Percentiles rank a stretch among this genome's conserved stretches.
These are phyloP conservation scores for Fusarium sterilihyphosum DNA, from an alignment of 2,329 filamentous ascomycete genomes.

Conservation along the genomic window DNA sequence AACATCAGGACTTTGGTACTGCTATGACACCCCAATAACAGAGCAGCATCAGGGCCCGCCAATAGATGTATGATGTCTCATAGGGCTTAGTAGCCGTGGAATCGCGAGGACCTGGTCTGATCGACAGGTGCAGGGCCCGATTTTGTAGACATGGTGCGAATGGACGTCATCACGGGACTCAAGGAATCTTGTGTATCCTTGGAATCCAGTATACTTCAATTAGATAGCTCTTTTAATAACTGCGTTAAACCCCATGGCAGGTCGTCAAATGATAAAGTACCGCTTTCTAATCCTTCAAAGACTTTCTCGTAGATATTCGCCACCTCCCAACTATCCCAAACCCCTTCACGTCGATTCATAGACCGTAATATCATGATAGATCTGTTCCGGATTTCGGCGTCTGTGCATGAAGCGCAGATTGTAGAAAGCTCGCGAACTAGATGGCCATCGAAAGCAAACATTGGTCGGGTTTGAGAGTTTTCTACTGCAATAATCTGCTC, in stretches of 20 bases:
- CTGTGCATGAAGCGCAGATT: constrained; percentile 18
- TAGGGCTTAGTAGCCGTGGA: not conserved
- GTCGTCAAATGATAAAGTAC: not conserved
- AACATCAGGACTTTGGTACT: not conserved
- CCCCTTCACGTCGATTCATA: constrained; percentile 27
- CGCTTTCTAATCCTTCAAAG: not conserved
- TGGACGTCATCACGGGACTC: not conserved
- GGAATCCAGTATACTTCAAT: too few species aligned
- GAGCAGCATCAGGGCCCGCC: not conserved
- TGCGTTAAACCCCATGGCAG: not conserved
- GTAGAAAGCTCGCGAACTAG: constrained; percentile 21
- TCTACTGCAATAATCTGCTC: constrained; percentile 9
- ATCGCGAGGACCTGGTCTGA: not conserved
- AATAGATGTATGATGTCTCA: not conserved
- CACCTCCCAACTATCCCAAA: constrained; percentile 40
- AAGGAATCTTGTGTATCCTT: not conserved
- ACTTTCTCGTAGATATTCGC: constrained; percentile 24
- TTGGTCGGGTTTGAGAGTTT: not conserved
- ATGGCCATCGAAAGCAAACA: constrained; percentile 31
- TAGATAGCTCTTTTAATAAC: not conserved
- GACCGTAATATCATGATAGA: constrained; percentile 21
- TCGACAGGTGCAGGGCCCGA: not conserved
- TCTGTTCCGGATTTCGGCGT: constrained; percentile 1
- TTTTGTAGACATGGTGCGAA: not conserved
- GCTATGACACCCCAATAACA: not conserved